Evolutionary conservation across 2,329 filamentous ascomycete genomes (phyloP).

Genomic region (Laburnicola sp.): DNA sequence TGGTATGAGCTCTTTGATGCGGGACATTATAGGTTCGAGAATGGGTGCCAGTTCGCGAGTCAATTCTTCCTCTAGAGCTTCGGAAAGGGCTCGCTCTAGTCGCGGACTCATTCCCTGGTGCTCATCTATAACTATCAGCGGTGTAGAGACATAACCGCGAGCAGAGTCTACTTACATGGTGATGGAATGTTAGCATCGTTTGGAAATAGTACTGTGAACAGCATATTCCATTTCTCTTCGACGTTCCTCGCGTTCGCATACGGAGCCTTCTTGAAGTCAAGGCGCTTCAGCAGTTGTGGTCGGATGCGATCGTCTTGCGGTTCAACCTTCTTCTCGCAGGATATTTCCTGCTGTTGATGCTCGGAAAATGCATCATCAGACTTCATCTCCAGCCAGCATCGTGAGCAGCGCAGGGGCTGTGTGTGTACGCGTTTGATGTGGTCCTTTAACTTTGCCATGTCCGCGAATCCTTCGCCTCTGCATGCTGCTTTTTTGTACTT

Average conservation of each 20-base stretch:
- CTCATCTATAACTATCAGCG: slow-evolving; percentile 3
- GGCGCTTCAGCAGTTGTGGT: slow-evolving; percentile 4
- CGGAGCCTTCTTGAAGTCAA: slow-evolving; percentile 19
- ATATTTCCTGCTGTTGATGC: slow-evolving; percentile 6
- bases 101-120: slow-evolving; percentile 13
- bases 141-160: neutral
- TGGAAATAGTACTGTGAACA: slow-evolving; percentile 16
- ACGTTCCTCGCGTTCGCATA: slow-evolving; percentile 12
- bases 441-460: slow-evolving; percentile 21
- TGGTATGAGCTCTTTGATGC: slow-evolving; percentile 15
- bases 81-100: slow-evolving; percentile 11
- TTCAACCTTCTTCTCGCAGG: slow-evolving; percentile 9
- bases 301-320: slow-evolving; percentile 15
- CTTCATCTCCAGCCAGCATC: slow-evolving; percentile 16
- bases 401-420: slow-evolving; percentile 14
- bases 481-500: slow-evolving; percentile 13
- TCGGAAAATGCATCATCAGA: slow-evolving; percentile 2
- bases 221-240: slow-evolving; percentile 19
- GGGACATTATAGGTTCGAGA: slow-evolving; percentile 9
- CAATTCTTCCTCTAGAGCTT: slow-evolving; percentile 17
- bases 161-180: slow-evolving; percentile 10
- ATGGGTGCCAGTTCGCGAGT: slow-evolving; percentile 12
- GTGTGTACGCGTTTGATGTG: slow-evolving; percentile 21
- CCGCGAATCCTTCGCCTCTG: slow-evolving; percentile 18
- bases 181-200: slow-evolving; percentile 14